Base-by-base conservation (phyloP, 139 green algal species). In the Zygnema circumcarinatum region DNA sequence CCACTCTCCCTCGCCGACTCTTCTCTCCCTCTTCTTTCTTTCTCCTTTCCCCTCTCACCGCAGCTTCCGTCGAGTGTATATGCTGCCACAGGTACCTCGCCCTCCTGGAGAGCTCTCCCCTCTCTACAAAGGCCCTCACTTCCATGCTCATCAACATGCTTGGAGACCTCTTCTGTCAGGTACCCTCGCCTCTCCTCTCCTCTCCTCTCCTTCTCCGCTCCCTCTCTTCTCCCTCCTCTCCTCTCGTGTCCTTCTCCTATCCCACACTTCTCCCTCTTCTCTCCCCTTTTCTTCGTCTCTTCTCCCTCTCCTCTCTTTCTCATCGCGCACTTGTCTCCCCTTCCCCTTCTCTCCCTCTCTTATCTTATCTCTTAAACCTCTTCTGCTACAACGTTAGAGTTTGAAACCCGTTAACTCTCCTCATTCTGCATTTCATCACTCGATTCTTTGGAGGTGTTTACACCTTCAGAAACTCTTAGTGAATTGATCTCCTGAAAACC, bases 111-210 rank as follows among this genome's bases (percentile, higher is more conserved):
- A 81, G 20, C 25, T 16, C 74, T 40, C 80, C 80, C 0, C 20
- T 86, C 0, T 20, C 22, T 67, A 68, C 42, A 41, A 86, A 86
- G 53, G 1, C 79, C 1, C 16, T 79, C 52, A 86, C 79, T 16
- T 76, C 79, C n/a, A 78, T 78, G 54, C 47, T 76, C 16, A 38
- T 86, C 39, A 86, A 86, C 79, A 38, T 76, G 22, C 79, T 86
- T 38, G 79, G 79, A 0, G 79, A 86, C 38, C 79, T 76, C n/a
- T 76, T 79, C 47, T 86, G 79, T 29, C 79, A 86, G 79, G 79
- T 86, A 33, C 7, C 47, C 7, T 62, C 16, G 7, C 7, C 16
- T 62, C 16, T 25, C 16, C 47, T 62, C 7, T 62, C 7, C 47
- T 25, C 16, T 62, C 16, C 7, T 62, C 47, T 62, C 7, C 16